Evolutionary conservation across 805 yeast genomes (phyloP).

Genomic region (Gaillardinia entomophila): DNA sequence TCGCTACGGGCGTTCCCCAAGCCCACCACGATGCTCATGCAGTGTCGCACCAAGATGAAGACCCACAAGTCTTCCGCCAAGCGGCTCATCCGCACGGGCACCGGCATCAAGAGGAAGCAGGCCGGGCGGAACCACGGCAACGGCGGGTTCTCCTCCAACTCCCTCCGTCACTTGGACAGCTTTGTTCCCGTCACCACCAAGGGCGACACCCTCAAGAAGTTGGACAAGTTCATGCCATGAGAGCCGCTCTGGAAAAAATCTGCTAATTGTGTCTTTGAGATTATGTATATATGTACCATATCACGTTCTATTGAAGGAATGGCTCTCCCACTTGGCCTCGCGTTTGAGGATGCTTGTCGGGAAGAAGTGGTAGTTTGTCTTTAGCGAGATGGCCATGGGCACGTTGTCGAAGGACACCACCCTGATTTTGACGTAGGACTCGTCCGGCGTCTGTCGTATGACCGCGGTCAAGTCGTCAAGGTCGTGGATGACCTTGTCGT

Average conservation of each 20-base stretch:
- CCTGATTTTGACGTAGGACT: slow-evolving; percentile 74
- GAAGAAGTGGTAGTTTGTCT: slow-evolving; percentile 86
- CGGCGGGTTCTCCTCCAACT: slow-evolving; percentile 73
- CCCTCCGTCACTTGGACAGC: slow-evolving; percentile 54
- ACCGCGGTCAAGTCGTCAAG: slow-evolving; percentile 61
- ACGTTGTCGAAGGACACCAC: slow-evolving; percentile 80
- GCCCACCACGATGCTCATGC: not conserved
- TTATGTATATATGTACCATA: slow-evolving; percentile 2
- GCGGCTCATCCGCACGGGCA: slow-evolving; percentile 75
- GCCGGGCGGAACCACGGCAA: slow-evolving; percentile 93
- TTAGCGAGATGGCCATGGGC: slow-evolving; percentile 79
- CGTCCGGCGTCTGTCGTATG: slow-evolving; percentile 69
- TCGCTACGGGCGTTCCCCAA: not conserved
- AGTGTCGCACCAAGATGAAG: slow-evolving; percentile 45
- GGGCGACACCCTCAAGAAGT: slow-evolving; percentile 54
- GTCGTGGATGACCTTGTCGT: slow-evolving; percentile 67
- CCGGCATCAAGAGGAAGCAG: slow-evolving; percentile 49
- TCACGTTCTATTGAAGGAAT: slow-evolving; percentile 4
- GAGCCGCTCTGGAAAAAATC: not conserved
- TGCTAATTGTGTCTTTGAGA: slow-evolving; percentile 1
- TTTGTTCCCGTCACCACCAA: slow-evolving; percentile 46
- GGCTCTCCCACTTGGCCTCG: too few relatives aligned
- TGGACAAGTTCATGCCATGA: slow-evolving; percentile 44
- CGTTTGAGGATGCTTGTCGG: slow-evolving; percentile 57
- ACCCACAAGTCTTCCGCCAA: slow-evolving; percentile 85